Conservation (phyloP, 2,329 filamentous ascomycete genomes). For the Neofusicoccum umdonicola region DNA sequence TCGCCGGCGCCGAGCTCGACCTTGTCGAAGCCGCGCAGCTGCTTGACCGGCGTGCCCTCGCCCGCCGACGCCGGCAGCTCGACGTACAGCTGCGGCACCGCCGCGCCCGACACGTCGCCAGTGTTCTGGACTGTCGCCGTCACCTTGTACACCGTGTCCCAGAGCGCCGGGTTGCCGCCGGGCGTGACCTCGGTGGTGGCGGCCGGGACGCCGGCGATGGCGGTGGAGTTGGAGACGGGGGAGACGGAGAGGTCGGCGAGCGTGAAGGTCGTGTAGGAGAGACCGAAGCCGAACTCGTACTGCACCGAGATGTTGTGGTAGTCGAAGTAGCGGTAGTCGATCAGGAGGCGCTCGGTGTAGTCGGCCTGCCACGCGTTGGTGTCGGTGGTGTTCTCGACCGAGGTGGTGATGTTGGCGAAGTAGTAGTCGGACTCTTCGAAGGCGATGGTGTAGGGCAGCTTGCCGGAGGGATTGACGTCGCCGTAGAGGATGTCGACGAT, state of each 20-base stretch:
- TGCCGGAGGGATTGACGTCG: constrained; percentile 71
- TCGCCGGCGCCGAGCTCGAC: constrained; percentile 43
- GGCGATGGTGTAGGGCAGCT: constrained; percentile 83
- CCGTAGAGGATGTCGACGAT: constrained; percentile 79
- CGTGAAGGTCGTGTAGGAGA: constrained; percentile 75
- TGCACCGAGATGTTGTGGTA: constrained; percentile 70
- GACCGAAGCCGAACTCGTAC: constrained; percentile 82
- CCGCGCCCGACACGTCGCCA: constrained; percentile 46
- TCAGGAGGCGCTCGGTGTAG: constrained; percentile 78
- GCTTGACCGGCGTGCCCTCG: constrained; percentile 45
- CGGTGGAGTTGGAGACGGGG: constrained; percentile 48
- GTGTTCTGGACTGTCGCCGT: constrained; percentile 52
- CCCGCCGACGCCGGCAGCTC: constrained; percentile 39
- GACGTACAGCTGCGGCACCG: constrained; percentile 59
- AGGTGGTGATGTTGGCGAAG: constrained; percentile 21
- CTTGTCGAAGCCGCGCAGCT: constrained; percentile 51
- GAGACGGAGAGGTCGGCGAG: constrained; percentile 54
- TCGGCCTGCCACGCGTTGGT: constrained; percentile 33
- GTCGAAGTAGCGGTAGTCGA: constrained; percentile 90
- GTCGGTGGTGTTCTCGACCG: constrained; percentile 21
- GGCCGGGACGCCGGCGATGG: constrained; percentile 48
- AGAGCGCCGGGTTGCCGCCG: constrained; percentile 18
- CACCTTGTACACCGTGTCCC: constrained; percentile 34
- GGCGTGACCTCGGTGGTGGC: constrained; percentile 24
- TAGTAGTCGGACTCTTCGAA: constrained; percentile 60